Conservation (phyloP, 345 rosid species). For the Carallia pectinifolia region DNA sequence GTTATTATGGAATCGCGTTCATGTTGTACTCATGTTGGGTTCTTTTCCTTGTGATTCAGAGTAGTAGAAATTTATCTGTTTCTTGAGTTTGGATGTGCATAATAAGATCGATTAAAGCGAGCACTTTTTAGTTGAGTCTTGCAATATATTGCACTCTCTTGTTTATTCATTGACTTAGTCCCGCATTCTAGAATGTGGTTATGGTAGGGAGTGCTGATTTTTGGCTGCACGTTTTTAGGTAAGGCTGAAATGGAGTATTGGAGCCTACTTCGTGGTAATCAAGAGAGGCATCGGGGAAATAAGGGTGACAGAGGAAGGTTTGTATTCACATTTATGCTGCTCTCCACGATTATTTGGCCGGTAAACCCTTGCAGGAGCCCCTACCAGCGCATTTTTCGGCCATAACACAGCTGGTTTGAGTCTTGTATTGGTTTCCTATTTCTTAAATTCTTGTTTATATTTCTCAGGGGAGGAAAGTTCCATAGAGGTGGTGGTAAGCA, state of each 20-base stretch:
- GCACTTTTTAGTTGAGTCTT: not conserved
- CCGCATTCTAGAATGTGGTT: not conserved
- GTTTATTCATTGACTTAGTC: too few relatives aligned
- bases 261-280: constrained; percentile 55
- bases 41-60: too few relatives aligned
- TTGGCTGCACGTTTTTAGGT: constrained; percentile 39
- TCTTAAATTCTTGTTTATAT: not conserved
- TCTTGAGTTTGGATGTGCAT: too few relatives aligned
- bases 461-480: constrained; percentile 68
- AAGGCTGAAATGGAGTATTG: constrained; percentile 87
- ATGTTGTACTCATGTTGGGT: not conserved
- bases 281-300: constrained; percentile 46
- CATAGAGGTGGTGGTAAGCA: constrained; percentile 63
- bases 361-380: not conserved
- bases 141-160: not conserved
- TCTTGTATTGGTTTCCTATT: not conserved
- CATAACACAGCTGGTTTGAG: not conserved
- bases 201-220: not conserved
- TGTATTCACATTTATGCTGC: constrained; percentile 14
- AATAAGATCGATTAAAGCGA: too few relatives aligned
- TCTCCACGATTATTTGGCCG: not conserved
- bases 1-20: not conserved
- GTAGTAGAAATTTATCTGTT: too few relatives aligned
- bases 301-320: constrained; percentile 73
- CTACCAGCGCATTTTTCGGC: too few relatives aligned